These are phyloP conservation scores for Boletus speciosus DNA, from an alignment of 768 basidiomycete genomes.

Conservation along the genomic window DNA sequence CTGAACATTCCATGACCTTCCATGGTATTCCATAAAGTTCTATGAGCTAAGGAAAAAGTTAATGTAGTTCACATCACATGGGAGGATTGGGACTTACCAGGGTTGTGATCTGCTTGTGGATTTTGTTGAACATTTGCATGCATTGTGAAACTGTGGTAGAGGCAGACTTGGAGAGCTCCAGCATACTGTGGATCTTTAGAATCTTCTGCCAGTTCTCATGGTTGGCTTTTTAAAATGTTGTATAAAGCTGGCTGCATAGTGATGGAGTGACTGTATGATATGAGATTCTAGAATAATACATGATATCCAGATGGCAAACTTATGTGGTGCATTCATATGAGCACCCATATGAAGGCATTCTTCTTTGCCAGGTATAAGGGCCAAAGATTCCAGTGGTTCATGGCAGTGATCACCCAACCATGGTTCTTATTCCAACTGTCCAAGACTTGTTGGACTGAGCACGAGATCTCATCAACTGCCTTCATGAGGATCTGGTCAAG, in stretches of 20 bases:
- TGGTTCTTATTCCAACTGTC: conserved; percentile 1
- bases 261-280: not conserved
- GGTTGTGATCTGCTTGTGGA: not conserved
- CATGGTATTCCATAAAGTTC: no score
- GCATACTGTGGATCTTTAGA: not conserved
- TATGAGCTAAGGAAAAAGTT: not conserved
- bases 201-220: not conserved
- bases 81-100: not conserved
- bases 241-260: not conserved
- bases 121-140: not conserved
- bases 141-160: not conserved
- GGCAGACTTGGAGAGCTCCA: not conserved
- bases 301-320: not conserved
- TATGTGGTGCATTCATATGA: not conserved
- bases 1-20: no score
- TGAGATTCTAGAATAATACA: not conserved
- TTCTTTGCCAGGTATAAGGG: not conserved
- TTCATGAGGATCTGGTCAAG: conserved; percentile 1
- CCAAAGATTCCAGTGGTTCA: conserved; percentile 6
- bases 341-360: not conserved
- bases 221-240: conserved; percentile 1
- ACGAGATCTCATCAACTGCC: not conserved
- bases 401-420: not conserved
- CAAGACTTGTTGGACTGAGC: not conserved
- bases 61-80: not conserved